phyloP scores from a whole-genome alignment of 129 eudicot genomes.

The Artemisia annua region DNA sequence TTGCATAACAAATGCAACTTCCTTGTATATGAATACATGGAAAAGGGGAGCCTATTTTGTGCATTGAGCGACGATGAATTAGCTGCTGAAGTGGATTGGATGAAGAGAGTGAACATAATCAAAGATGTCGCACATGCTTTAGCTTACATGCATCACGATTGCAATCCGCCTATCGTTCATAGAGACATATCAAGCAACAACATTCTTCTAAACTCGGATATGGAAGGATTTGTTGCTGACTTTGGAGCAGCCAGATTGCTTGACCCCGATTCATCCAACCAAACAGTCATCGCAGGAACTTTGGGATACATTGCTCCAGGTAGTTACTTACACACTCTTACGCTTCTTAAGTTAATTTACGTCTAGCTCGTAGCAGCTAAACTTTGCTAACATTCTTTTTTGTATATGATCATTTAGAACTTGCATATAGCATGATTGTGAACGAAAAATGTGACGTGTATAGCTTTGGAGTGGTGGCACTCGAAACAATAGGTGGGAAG shows the following conservation, averaged over 20 bases:
- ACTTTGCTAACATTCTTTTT: no score
- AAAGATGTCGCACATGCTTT: slow-evolving; percentile 41
- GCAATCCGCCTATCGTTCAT: slow-evolving; percentile 38
- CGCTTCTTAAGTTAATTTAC: no score
- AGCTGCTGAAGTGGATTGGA: slow-evolving; percentile 36
- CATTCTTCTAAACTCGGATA: slow-evolving; percentile 31
- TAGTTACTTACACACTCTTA: background rate
- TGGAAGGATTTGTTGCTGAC: slow-evolving; percentile 38
- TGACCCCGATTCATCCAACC: slow-evolving; percentile 36
- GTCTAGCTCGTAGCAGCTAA: no score
- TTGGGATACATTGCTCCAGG: slow-evolving; percentile 52
- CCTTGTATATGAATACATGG: slow-evolving; percentile 41
- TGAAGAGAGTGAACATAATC: slow-evolving; percentile 34
- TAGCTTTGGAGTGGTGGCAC: no score
- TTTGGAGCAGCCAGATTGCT: slow-evolving; percentile 45
- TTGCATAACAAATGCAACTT: slow-evolving; percentile 27
- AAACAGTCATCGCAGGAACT: slow-evolving; percentile 34
- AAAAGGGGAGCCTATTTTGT: slow-evolving; percentile 46
- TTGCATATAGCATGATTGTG: no score
- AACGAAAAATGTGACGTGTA: no score
- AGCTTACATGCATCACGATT: slow-evolving; percentile 45
- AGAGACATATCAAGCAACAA: slow-evolving; percentile 46
- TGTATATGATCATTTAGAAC: no score
- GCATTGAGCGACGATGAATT: slow-evolving; percentile 21
- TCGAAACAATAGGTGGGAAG: no score